Evolutionary conservation across 2,329 filamentous ascomycete genomes (phyloP), one percentile per base, ranked within the genome.

Genomic region (Magnaporthiopsis incrustans): DNA sequence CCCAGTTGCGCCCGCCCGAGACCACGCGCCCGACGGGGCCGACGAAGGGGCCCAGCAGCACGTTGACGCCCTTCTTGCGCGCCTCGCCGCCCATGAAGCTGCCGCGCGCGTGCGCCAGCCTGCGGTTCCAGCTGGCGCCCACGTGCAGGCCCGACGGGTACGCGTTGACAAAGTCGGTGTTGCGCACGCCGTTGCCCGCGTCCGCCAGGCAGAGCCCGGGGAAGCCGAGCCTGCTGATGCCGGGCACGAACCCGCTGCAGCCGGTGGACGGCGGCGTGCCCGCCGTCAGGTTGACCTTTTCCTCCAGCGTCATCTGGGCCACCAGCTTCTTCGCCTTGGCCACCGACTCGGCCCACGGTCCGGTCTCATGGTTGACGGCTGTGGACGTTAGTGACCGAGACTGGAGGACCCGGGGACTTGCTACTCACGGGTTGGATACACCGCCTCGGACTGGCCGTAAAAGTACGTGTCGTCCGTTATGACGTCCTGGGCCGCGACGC

Each of bases 41-140:
- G 65, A 91, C 86, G 0, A 90, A 90, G 2, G 92, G 92, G 0
- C 91, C 92, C 12, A 96, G 81, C 64, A 89, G 83, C 18, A 95
- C 82, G 71, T 96, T 89, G 38, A 92, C 85, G 61, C 92, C 92
- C 74, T 96, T 96, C 57, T 77, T 84, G 66, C 82, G 84, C 72
- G 90, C 90, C 74, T 96, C 92, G 65, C 81, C 78, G 3, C 88
- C 92, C 88, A 96, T 92, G 60, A 87, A 88, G 62, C 83, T 77
- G 38, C 87, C 91, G 61, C 91, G 84, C 62, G 81, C 77, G 70
- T 85, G 86, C 65, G 90, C 85, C 58, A 94, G 81, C 11, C 83
- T 78, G 65, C 86, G 87, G 74, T 94, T 90, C 89, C 91, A 97
- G 62, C 74, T 78, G 5, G 77, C 75, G 12, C 76, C 77, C 53